Evolutionary conservation across 2,329 filamentous ascomycete species (phyloP).

Genomic region (Arthrobotrys iridis): DNA sequence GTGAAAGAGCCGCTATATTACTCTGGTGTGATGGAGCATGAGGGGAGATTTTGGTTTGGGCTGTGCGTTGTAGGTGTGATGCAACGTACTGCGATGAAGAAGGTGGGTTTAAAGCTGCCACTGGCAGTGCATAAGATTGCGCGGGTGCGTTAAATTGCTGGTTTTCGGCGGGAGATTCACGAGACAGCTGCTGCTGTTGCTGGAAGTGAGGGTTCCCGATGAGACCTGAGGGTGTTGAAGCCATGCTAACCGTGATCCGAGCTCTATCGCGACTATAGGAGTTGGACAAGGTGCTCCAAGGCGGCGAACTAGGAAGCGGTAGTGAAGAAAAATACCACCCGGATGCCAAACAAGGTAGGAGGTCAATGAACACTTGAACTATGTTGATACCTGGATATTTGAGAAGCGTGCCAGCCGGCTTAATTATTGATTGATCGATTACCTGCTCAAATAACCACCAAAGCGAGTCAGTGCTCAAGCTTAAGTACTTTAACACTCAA

Average conservation of each 20-base stretch:
- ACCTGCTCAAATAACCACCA: no score
- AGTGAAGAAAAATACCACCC: no score
- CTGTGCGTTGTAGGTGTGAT: conserved; percentile 22
- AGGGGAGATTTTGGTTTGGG: conserved; percentile 5
- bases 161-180: conserved; percentile 64
- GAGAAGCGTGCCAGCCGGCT: no score
- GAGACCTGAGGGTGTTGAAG: conserved; percentile 28
- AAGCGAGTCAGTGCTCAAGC: no score
- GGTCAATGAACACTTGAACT: no score
- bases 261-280: background rate
- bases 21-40: conserved; percentile 9
- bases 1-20: conserved; percentile 65
- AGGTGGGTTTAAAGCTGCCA: conserved; percentile 65
- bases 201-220: conserved; percentile 31
- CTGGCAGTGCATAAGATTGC: conserved; percentile 71
- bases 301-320: no score
- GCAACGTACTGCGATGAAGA: conserved; percentile 66
- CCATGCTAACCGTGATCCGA: background rate
- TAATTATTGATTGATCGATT: no score
- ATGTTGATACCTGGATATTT: no score
- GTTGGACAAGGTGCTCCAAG: background rate
- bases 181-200: conserved; percentile 7
- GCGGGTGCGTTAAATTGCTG: conserved; percentile 78
- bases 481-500: no score
- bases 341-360: background rate